These are phyloP conservation scores for Nadsonia commutata DNA, from an alignment of 1,139 yeast genomes.

Conservation along the genomic window DNA sequence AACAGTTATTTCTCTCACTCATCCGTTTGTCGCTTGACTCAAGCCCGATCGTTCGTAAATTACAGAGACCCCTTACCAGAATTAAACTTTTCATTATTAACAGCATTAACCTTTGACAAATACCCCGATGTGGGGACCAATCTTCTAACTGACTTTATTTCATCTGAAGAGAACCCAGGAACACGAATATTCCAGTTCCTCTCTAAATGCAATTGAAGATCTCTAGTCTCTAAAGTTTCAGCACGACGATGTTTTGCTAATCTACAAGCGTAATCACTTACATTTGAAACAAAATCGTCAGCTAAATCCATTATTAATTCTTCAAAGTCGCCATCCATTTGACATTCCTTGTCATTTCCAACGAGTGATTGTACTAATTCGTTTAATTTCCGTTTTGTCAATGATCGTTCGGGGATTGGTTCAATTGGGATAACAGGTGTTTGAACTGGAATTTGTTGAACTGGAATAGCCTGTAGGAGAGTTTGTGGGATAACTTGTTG, in stretches of 20 bases:
- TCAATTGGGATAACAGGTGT: slow-evolving; percentile 55
- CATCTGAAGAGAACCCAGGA: slow-evolving; percentile 89
- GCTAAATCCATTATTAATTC: slow-evolving; percentile 82
- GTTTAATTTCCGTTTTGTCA: slow-evolving; percentile 75
- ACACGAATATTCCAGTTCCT: slow-evolving; percentile 90
- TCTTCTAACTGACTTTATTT: slow-evolving; percentile 68
- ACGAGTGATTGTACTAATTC: slow-evolving; percentile 77
- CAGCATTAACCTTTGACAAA: slow-evolving; percentile 54
- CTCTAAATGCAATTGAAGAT: slow-evolving; percentile 82
- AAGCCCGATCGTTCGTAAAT: too few relatives aligned
- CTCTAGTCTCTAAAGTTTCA: slow-evolving; percentile 78
- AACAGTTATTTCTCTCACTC: too few relatives aligned
- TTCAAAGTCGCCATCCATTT: slow-evolving; percentile 89
- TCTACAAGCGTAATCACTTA: slow-evolving; percentile 85
- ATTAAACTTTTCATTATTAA: slow-evolving; percentile 32
- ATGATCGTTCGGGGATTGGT: slow-evolving; percentile 60
- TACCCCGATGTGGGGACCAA: slow-evolving; percentile 65
- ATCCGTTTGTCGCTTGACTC: too few relatives aligned
- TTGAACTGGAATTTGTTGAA: slow-evolving; percentile 41
- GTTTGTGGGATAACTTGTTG: slow-evolving; percentile 6
- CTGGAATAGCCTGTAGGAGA: too few relatives aligned
- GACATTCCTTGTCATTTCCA: slow-evolving; percentile 53
- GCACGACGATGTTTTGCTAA: slow-evolving; percentile 88
- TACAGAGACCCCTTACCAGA: slow-evolving; percentile 12
- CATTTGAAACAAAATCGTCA: slow-evolving; percentile 85